Percentiles rank a stretch among this genome's conserved stretches.
These are phyloP conservation scores for Hypoxylon perforatum DNA, from an alignment of 495 filamentous ascomycete species.

Conservation along the genomic window DNA sequence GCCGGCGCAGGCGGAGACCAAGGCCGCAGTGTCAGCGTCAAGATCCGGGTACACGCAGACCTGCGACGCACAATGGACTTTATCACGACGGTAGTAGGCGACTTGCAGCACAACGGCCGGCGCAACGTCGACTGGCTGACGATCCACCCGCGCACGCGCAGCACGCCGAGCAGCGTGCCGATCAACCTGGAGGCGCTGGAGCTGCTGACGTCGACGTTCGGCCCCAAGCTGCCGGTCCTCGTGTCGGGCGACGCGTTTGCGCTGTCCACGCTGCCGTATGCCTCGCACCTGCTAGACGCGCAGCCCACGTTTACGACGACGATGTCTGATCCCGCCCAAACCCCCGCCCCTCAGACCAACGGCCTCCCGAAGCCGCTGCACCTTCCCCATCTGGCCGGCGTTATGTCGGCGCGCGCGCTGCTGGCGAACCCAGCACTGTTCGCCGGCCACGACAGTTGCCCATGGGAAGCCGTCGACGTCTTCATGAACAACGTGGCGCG, in stretches of 20 bases:
- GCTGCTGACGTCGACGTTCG: slow-evolving; percentile 59
- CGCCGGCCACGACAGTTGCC: slow-evolving; percentile 63
- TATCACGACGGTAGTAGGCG: slow-evolving; percentile 60
- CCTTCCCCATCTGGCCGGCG: slow-evolving; percentile 56
- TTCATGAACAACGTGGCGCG: slow-evolving; percentile 65
- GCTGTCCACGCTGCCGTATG: slow-evolving; percentile 56
- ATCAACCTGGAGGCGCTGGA: slow-evolving; percentile 70
- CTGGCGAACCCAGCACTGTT: slow-evolving; percentile 72
- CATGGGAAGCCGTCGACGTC: slow-evolving; percentile 68
- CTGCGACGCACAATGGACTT: slow-evolving; percentile 63
- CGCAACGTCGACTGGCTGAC: slow-evolving; percentile 69
- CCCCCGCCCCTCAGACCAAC: not conserved
- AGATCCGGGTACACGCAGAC: slow-evolving; percentile 73
- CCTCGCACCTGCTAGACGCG: slow-evolving; percentile 47
- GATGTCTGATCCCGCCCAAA: not conserved
- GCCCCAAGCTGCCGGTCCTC: slow-evolving; percentile 63
- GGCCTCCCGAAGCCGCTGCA: slow-evolving; percentile 19
- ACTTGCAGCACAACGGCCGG: slow-evolving; percentile 52
- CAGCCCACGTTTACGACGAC: slow-evolving; percentile 42
- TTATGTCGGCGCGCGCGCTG: slow-evolving; percentile 74
- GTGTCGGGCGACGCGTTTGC: slow-evolving; percentile 73
- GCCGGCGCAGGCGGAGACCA: slow-evolving; percentile 44
- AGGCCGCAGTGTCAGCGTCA: slow-evolving; percentile 66
- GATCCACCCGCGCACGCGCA: slow-evolving; percentile 69
- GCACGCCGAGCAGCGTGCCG: slow-evolving; percentile 64